Evolutionary conservation across 176 grass and related monocot species (phyloP), one percentile per base, ranked within the genome.

Genomic region (Oryza longistaminata): DNA sequence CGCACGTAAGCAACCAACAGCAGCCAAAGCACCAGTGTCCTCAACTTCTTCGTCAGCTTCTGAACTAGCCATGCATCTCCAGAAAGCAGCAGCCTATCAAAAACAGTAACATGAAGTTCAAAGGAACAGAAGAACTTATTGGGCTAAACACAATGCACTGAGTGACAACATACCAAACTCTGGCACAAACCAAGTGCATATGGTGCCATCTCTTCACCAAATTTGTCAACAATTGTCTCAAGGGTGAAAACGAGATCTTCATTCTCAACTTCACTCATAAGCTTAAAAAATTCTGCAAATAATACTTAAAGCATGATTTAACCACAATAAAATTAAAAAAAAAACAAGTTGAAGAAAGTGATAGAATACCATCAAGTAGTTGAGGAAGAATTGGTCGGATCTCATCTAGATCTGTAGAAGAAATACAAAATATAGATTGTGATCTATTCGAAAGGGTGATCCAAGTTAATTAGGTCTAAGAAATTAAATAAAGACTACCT

Each of bases 171-270:
- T 91, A 97, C 95, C 90, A 97, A 87, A 88, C 93, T 97, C 82
- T 97, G 92, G 82, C 95, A 97, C 83, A 97, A 81, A 22, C 95
- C 95, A 94, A 97, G 85, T 62, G 95, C 95, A 84, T 94, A 97
- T 14, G 95, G 92, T 74, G 95, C 95, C 95, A 97, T 97, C 61
- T 97, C 95, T 94, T 97, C 92, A 83, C 95, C 95, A 89, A 97
- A 97, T 88, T 87, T 97, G 76, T 93, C 92, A 7, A 97, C 92
- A 84, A 97, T 94, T 27, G 95, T 97, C 70, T 97, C 95, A 68
- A 97, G 92, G 31, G 95, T 97, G 71, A 93, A 94, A 44, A 93
- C 92, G 81, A 97, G 92, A 53, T 97, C 95, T 68, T 97, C 95
- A 84, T 97, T 97, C 75, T 97, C 92, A 85, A 97, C 90, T 83